phyloP scores from a whole-genome alignment of 192 early-diverging fungal genomes.

The Entophlyctis luteolus region DNA sequence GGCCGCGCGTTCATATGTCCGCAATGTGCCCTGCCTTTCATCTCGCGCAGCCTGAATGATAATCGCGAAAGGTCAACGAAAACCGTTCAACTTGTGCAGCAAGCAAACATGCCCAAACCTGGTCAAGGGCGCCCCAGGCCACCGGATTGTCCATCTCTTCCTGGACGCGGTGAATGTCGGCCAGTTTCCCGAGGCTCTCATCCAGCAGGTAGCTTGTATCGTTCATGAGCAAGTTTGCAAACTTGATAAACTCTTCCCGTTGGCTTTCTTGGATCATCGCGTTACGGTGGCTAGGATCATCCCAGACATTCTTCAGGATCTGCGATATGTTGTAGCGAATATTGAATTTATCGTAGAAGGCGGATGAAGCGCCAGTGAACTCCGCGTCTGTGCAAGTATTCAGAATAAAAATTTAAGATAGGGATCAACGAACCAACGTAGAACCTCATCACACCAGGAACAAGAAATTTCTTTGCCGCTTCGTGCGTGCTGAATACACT shows the following conservation, averaged over 20 bases:
- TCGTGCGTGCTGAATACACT: conserved; percentile 66
- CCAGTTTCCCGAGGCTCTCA: conserved; percentile 82
- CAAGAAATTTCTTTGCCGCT: conserved; percentile 69
- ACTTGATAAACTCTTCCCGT: conserved; percentile 78
- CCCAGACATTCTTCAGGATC: conserved; percentile 80
- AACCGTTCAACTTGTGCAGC: too few relatives aligned
- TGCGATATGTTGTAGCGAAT: conserved; percentile 94
- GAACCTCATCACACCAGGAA: conserved; percentile 80
- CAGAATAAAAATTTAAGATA: conserved; percentile 3
- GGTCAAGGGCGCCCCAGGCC: conserved; percentile 47
- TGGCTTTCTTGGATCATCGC: conserved; percentile 62
- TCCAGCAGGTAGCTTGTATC: conserved; percentile 94
- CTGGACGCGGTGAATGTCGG: conserved; percentile 79
- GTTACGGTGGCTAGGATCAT: conserved; percentile 63
- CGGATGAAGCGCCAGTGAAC: conserved; percentile 83
- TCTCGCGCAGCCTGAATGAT: conserved; percentile 48
- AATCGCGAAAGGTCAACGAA: too few relatives aligned
- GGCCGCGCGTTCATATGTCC: conserved; percentile 77
- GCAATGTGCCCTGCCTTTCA: conserved; percentile 58
- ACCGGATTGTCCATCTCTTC: conserved; percentile 64
- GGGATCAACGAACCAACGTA: conserved; percentile 73
- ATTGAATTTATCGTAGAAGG: conserved; percentile 99
- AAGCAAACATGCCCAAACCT: conserved; percentile 29
- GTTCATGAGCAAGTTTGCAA: conserved; percentile 87
- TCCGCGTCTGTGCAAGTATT: conserved; percentile 70